Evolutionary conservation across 495 filamentous ascomycete species (phyloP).

Genomic region (Talaromyces wortmannii): DNA sequence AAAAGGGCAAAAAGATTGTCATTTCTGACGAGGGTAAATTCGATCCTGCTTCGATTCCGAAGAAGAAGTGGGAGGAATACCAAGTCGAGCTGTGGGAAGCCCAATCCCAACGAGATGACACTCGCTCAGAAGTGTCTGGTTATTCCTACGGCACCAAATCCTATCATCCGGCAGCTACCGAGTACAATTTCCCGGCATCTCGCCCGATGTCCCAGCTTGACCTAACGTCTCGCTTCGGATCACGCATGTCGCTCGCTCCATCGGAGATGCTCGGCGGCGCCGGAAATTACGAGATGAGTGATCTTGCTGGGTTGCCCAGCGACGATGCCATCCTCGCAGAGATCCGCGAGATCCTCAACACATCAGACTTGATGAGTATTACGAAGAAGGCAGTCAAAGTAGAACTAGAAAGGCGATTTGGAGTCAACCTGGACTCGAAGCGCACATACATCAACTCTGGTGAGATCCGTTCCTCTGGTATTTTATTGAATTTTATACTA

Average conservation of each 20-base stretch:
- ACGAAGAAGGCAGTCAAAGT: slow-evolving; percentile 98
- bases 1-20: slow-evolving; percentile 85
- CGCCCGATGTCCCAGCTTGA: slow-evolving; percentile 75
- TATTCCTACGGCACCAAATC: slow-evolving; percentile 86
- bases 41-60: slow-evolving; percentile 84
- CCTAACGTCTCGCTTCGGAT: slow-evolving; percentile 40
- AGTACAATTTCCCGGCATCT: slow-evolving; percentile 45
- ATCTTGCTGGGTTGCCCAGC: slow-evolving; percentile 63
- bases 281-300: slow-evolving; percentile 56
- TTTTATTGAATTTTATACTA: background rate
- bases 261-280: slow-evolving; percentile 63
- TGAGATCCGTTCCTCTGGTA: slow-evolving; percentile 34
- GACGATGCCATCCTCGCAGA: slow-evolving; percentile 90
- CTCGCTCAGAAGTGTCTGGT: slow-evolving; percentile 81
- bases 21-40: slow-evolving; percentile 98
- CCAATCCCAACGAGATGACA: slow-evolving; percentile 76
- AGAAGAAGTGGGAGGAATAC: slow-evolving; percentile 99
- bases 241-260: slow-evolving; percentile 74
- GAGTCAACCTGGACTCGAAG: slow-evolving; percentile 69
- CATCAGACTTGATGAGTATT: slow-evolving; percentile 91
- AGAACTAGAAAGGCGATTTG: slow-evolving; percentile 86
- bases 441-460: slow-evolving; percentile 90
- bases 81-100: slow-evolving; percentile 92
- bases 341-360: slow-evolving; percentile 86
- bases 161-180: slow-evolving; percentile 50